Evolutionary conservation across 805 yeast species (phyloP).

Genomic region (Nakazawaea pomicola): DNA sequence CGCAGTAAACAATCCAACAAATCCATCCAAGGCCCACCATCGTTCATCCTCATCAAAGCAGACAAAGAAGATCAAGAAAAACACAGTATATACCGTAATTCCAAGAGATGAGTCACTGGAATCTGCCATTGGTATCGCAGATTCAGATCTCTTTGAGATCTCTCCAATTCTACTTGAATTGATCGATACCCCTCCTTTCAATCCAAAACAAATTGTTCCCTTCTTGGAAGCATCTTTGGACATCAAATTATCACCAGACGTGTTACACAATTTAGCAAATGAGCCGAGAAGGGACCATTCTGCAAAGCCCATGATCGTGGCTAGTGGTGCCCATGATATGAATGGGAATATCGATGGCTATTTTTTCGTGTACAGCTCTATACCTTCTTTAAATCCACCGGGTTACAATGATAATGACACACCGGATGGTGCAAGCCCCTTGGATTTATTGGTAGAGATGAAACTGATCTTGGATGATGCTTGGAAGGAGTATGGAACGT

Average conservation of each 20-base stretch:
- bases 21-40: constrained; percentile 16
- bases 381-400: constrained; percentile 62
- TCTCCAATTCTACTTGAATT: constrained; percentile 64
- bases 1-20: constrained; percentile 16
- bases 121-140: not conserved
- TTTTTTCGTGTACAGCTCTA: constrained; percentile 61
- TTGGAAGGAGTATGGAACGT: constrained; percentile 62
- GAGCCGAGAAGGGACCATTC: constrained; percentile 58
- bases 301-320: constrained; percentile 65
- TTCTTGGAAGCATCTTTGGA: constrained; percentile 70
- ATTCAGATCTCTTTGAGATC: constrained; percentile 17
- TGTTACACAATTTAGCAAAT: constrained; percentile 55
- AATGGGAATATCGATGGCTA: constrained; percentile 77
- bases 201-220: constrained; percentile 64
- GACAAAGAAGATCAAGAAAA: constrained; percentile 5
- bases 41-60: constrained; percentile 11
- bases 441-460: constrained; percentile 39
- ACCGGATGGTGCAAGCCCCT: constrained; percentile 17
- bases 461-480: constrained; percentile 62
- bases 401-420: constrained; percentile 33
- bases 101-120: constrained; percentile 2
- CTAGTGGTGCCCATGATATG: constrained; percentile 74
- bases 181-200: constrained; percentile 71
- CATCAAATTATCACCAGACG: constrained; percentile 52
- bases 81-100: constrained; percentile 2